Conservation (phyloP, 2,329 filamentous ascomycete genomes). For the Scytalidium sp. region DNA sequence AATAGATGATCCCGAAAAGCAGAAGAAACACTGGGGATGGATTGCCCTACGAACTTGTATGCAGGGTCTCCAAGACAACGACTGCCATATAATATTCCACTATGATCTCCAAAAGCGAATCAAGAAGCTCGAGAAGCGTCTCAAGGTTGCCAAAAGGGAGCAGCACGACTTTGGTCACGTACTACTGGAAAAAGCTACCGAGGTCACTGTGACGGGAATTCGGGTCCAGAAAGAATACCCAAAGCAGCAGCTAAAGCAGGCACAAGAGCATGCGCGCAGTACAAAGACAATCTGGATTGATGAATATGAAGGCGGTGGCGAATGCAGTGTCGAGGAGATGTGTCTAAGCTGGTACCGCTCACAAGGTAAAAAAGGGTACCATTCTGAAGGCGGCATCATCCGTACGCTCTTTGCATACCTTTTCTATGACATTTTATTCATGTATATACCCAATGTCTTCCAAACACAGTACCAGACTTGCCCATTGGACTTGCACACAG, state of each 20-base stretch:
- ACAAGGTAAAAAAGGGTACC: slow-evolving; percentile 88
- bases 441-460: slow-evolving; percentile 94
- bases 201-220: slow-evolving; percentile 73
- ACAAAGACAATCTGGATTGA: slow-evolving; percentile 89
- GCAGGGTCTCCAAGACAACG: slow-evolving; percentile 76
- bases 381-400: slow-evolving; percentile 86
- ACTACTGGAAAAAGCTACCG: slow-evolving; percentile 68
- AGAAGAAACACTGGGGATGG: slow-evolving; percentile 80
- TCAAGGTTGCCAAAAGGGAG: slow-evolving; percentile 78
- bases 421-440: slow-evolving; percentile 90
- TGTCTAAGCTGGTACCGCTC: slow-evolving; percentile 82
- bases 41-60: slow-evolving; percentile 80
- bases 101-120: slow-evolving; percentile 93
- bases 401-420: slow-evolving; percentile 89
- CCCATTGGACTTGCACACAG: slow-evolving; percentile 87
- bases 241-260: slow-evolving; percentile 11
- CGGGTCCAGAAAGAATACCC: slow-evolving; percentile 64
- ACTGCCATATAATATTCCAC: slow-evolving; percentile 90
- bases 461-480: slow-evolving; percentile 94
- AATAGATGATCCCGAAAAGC: slow-evolving; percentile 44
- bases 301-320: slow-evolving; percentile 61
- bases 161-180: slow-evolving; percentile 95
- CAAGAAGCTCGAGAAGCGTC: slow-evolving; percentile 80
- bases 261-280: slow-evolving; percentile 35
- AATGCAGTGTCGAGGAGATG: slow-evolving; percentile 92